Evolutionary conservation across 495 filamentous ascomycete genomes (phyloP).

Genomic region (Bathelium albidoporum): DNA sequence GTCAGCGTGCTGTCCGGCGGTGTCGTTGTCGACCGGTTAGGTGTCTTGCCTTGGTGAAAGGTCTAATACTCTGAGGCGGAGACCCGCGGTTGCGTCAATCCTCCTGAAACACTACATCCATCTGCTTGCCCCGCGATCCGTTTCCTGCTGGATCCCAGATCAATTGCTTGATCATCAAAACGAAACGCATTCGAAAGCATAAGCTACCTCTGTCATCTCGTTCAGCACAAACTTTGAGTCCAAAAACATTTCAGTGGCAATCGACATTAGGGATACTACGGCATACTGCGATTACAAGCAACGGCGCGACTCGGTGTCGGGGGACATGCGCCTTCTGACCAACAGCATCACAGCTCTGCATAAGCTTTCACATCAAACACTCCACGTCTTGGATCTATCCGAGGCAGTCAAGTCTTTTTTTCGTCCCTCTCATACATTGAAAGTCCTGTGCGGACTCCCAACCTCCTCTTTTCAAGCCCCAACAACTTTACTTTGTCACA

Average conservation of each 20-base stretch:
- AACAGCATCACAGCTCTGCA: neutral
- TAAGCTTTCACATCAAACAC: neutral
- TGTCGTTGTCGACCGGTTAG: neutral
- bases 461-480: neutral
- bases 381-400: neutral
- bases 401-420: neutral
- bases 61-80: neutral
- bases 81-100: neutral
- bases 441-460: neutral
- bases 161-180: neutral
- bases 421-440: neutral
- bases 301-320: too few relatives aligned
- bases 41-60: neutral
- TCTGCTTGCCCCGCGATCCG: neutral
- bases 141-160: neutral
- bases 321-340: neutral
- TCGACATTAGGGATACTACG: too few relatives aligned
- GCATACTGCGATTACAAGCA: too few relatives aligned
- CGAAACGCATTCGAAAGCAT: neutral
- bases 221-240: neutral
- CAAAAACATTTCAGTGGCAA: too few relatives aligned
- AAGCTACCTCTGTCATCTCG: too few relatives aligned
- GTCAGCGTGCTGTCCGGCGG: neutral
- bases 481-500: neutral
- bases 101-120: neutral